phyloP scores from a whole-genome alignment of 1,139 yeast genomes.

The Nakaseomyces delphensis region DNA sequence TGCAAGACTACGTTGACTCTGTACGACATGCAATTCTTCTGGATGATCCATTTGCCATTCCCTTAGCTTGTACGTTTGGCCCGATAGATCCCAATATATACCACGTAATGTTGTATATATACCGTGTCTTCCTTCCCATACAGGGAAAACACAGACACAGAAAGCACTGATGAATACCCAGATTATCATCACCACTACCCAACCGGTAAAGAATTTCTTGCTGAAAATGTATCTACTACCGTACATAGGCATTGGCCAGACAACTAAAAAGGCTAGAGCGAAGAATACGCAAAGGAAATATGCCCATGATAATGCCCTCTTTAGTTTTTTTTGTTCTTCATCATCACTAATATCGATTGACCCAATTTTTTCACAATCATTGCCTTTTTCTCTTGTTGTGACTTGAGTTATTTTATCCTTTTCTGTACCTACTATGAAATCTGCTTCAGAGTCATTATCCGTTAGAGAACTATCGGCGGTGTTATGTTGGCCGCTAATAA shows the following conservation, averaged over 20 bases:
- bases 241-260: constrained; percentile 90
- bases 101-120: constrained; percentile 60
- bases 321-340: constrained; percentile 40
- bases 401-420: constrained; percentile 19
- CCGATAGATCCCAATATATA: constrained; percentile 73
- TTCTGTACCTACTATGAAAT: constrained; percentile 14
- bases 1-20: constrained; percentile 43
- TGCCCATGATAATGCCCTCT: constrained; percentile 48
- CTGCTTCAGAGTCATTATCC: constrained; percentile 19
- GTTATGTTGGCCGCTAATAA: constrained; percentile 11
- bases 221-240: constrained; percentile 67
- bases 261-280: constrained; percentile 50
- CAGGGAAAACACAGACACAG: constrained; percentile 51
- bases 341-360: constrained; percentile 17
- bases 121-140: constrained; percentile 60
- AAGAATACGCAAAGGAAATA: constrained; percentile 46
- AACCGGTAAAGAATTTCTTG: constrained; percentile 67
- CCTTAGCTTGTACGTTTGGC: constrained; percentile 59
- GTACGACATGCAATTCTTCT: constrained; percentile 59
- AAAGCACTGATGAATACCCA: constrained; percentile 57
- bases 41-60: constrained; percentile 69
- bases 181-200: constrained; percentile 67
- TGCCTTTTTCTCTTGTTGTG: constrained; percentile 29
- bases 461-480: background rate
- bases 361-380: constrained; percentile 25